These are phyloP conservation scores for Erodium trifolium DNA, from an alignment of 441 rosid species.

Conservation along the genomic window DNA sequence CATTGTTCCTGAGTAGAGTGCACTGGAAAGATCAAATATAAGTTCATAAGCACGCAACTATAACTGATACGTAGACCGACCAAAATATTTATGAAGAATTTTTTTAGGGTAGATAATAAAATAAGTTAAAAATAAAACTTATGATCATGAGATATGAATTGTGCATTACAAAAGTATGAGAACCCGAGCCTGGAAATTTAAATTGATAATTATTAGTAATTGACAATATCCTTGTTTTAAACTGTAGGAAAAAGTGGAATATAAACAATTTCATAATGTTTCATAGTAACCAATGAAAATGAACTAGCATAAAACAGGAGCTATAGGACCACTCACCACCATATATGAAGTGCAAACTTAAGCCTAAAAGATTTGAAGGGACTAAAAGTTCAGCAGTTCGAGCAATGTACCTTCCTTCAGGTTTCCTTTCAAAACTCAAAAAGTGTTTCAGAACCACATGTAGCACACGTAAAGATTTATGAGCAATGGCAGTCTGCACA, in stretches of 20 bases:
- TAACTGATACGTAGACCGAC: constrained; percentile 2
- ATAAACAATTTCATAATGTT: not conserved
- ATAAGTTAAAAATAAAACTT: not conserved
- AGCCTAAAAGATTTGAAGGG: not conserved
- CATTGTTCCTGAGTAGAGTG: constrained; percentile 87
- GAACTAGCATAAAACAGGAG: constrained; percentile 1
- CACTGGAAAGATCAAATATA: constrained; percentile 86
- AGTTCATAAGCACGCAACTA: constrained; percentile 56
- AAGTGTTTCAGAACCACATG: constrained; percentile 59
- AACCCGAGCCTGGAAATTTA: not conserved
- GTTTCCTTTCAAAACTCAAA: constrained; percentile 33
- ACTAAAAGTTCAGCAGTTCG: constrained; percentile 14
- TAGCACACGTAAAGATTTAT: constrained; percentile 52
- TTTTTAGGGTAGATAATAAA: not conserved
- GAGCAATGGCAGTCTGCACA: constrained; percentile 50
- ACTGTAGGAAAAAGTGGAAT: not conserved
- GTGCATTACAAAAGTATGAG: not conserved
- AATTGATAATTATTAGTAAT: not conserved
- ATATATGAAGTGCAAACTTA: constrained; percentile 3
- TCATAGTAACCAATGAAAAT: not conserved
- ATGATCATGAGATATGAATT: not conserved
- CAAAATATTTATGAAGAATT: not conserved
- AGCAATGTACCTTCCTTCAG: constrained; percentile 46
- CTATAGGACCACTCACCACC: not conserved
- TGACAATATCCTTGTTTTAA: not conserved